Percentiles rank a stretch among this genome's conserved stretches.
Conservation (phyloP, 345 rosid genomes). For the Linum usitatissimum region DNA sequence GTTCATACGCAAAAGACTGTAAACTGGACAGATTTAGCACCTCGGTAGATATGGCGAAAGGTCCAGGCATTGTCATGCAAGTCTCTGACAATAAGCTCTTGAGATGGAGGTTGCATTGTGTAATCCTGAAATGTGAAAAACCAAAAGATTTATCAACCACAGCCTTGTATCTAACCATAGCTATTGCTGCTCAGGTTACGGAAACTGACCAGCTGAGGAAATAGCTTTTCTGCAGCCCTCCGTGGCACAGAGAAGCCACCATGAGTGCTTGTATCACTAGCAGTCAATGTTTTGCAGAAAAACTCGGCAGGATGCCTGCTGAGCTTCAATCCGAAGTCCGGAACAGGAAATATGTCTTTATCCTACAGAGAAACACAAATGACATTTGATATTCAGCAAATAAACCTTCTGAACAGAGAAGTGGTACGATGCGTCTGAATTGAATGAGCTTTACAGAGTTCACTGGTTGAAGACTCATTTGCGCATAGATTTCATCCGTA, state of each 20-base stretch:
- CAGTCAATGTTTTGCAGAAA: constrained; percentile 93
- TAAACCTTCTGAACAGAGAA: background rate
- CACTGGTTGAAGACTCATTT: constrained; percentile 95
- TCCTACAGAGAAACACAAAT: constrained; percentile 36
- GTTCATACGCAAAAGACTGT: background rate
- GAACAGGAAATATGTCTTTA: constrained; percentile 74
- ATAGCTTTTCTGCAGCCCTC: constrained; percentile 96
- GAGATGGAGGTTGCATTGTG: constrained; percentile 88
- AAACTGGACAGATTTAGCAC: constrained; percentile 28
- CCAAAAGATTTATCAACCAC: background rate
- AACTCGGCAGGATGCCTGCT: constrained; percentile 88
- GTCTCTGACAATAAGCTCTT: constrained; percentile 92
- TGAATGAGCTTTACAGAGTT: constrained; percentile 49
- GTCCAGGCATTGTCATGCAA: constrained; percentile 93
- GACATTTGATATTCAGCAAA: background rate
- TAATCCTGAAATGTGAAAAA: constrained; percentile 44
- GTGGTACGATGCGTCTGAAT: background rate
- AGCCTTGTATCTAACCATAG: background rate
- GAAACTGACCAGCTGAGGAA: constrained; percentile 68
- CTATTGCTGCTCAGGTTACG: background rate
- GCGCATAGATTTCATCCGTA: constrained; percentile 88
- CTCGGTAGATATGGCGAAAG: constrained; percentile 93
- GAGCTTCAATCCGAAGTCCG: constrained; percentile 72
- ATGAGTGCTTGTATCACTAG: constrained; percentile 97
- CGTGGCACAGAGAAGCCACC: constrained; percentile 99